Percentiles rank a stretch among this genome's conserved stretches.
phyloP scores from a whole-genome alignment of 2,329 filamentous ascomycete genomes.

The Akanthomyces dipterigenus region DNA sequence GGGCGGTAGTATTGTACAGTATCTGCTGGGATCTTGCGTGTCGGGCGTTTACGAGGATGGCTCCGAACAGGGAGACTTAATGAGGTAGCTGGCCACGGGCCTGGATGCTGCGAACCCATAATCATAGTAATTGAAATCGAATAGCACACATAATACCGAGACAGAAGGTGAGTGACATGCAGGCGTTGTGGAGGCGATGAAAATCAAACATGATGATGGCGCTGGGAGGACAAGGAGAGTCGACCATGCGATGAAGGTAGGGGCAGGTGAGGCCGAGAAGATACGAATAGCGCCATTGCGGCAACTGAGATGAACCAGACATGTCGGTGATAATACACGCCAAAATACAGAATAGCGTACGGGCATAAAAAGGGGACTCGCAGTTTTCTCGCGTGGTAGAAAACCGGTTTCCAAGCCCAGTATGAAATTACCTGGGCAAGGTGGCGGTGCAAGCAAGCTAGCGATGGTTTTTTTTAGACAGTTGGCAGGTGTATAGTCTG shows the following conservation, averaged over 20 bases:
- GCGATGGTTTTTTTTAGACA: background rate
- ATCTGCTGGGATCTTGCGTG: background rate
- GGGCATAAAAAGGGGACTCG: background rate
- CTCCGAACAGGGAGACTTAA: background rate
- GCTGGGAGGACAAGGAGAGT: background rate
- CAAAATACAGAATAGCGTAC: background rate
- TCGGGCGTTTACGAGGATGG: background rate
- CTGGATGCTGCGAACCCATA: background rate
- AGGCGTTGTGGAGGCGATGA: background rate
- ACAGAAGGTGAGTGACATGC: background rate
- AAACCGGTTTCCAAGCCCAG: background rate
- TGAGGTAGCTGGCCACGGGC: background rate
- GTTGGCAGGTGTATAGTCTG: background rate
- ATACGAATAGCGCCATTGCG: background rate
- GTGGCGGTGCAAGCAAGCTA: conserved; percentile 12
- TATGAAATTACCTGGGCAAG: conserved; percentile 11
- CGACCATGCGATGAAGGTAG: background rate
- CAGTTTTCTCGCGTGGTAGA: background rate
- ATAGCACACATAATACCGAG: background rate
- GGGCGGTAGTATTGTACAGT: background rate
- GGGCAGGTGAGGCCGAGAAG: background rate
- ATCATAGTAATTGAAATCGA: background rate
- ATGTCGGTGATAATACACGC: background rate
- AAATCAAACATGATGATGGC: background rate
- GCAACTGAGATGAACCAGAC: background rate